Base-by-base conservation (phyloP, 108 stramenopile species). In the Fragilaria crotonensis region DNA sequence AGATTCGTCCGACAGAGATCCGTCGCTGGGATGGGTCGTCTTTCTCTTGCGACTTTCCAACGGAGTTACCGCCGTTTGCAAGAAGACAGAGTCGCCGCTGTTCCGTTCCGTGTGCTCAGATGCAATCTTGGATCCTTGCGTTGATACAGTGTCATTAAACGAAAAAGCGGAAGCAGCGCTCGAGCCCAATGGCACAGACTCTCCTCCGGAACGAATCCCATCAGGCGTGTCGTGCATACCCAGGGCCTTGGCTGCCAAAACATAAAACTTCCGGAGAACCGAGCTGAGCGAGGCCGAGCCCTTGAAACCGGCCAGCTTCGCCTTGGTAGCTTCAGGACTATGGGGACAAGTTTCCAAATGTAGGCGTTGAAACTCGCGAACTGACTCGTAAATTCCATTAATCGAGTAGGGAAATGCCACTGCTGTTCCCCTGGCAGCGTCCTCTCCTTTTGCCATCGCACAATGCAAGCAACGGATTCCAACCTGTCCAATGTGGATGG, bases 391-490 rank as follows among this genome's bases (percentile, higher is more conserved):
- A 26, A 92, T 85, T 54, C 83, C 81, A 60, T 70, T 81, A 31
- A 92, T 73, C 14, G 83, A 68, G 55, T 78, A 87, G 18, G 90
- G 90, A 71, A 80, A 92, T 11, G 75, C 66, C 26, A 86, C 80
- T 32, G 81, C 83, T 45, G 68, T 55, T 2, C 74, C 76, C 25
- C 72, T 41, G 25, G 79, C 77, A 30, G 63, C 65, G 5, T 18
- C 32, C 2, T 58, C 41, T 11, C 73, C 54, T 45, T 53, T 62
- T n/a, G 62, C 41, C 5, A 67, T 60, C 3, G 86, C 72, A 45
- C 90, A 92, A 62, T 89, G 83, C 29, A 84, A 56, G 59, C 90
- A 92, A 3, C 90, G 78, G 57, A 92, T 82, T 11, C 90, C 90
- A 49, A 92, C 83, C 59, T 86, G 84, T 0, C 83, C 87, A 20